Base-by-base conservation (phyloP, 306 rosid species). In the Sophora flavescens region DNA sequence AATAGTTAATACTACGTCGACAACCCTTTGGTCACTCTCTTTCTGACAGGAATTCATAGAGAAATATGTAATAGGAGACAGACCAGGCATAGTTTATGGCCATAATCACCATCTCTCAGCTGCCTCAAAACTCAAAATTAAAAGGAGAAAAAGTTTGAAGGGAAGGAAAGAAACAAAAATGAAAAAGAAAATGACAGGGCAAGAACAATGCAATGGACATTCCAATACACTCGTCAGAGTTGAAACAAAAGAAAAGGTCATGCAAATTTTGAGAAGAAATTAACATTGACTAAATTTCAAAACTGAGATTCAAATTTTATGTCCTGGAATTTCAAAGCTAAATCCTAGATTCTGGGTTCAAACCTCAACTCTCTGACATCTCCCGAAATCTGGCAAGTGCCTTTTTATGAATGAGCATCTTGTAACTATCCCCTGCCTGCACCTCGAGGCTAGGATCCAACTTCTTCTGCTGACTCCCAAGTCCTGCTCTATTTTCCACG, bases 361-460 rank as follows among this genome's bases (percentile, higher is more conserved):
- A 74, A 66, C 82, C 78, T 70, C 50, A 75, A 62, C 50, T 44
- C 64, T 82, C 81, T 0, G 92, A 90, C 97, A 95, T 95, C 78
- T 95, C 97, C 58, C 92, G 89, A 76, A 95, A 95, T 83, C 98
- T 86, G 58, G 98, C 98, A 45, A 95, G 91, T 15, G 97, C 97
- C 68, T 95, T 95, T 87, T 95, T 95, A 62, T 95, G 98, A 82
- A 92, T 90, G 60, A 95, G 92, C 39, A 90, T 95, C 79, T 75
- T 92, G 82, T 95, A 95, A 84, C 97, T 95, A 67, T 95, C 97
- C 33, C 97, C 97, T 2, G 96, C 92, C 86, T 90, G 97, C 38
- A 86, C 92, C 84, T 95, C 97, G 0, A 92, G 93, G 79, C 85
- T 84, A 5, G 93, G 97, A 74, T 95, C 98, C 79, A 88, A 26